phyloP scores from a whole-genome alignment of 306 rosid genomes.

The Medicago arabica region DNA sequence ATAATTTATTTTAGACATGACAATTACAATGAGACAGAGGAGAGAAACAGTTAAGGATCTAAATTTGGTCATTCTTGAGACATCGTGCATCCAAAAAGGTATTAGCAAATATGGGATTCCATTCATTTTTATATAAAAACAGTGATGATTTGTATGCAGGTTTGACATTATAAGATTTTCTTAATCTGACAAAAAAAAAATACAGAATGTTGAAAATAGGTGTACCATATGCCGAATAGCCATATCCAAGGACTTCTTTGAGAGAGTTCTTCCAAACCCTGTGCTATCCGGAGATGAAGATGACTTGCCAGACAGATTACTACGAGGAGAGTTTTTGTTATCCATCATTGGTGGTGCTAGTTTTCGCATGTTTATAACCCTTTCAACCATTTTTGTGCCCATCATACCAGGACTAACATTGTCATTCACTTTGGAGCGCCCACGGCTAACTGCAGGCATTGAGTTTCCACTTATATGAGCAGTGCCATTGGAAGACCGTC shows the following conservation, averaged over 20 bases:
- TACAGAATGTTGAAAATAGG: constrained; percentile 33
- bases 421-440: constrained; percentile 69
- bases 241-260: constrained; percentile 97
- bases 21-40: not conserved
- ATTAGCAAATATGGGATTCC: not conserved
- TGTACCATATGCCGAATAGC: constrained; percentile 96
- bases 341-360: constrained; percentile 87
- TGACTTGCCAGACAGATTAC: constrained; percentile 81
- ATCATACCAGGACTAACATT: constrained; percentile 81
- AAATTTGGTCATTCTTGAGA: constrained; percentile 1
- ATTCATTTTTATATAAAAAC: not conserved
- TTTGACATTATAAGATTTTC: constrained; percentile 22
- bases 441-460: constrained; percentile 85
- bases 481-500: constrained; percentile 69
- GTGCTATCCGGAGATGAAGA: constrained; percentile 86
- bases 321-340: constrained; percentile 78
- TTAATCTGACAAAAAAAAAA: constrained; percentile 21
- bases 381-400: constrained; percentile 95
- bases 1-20: not conserved
- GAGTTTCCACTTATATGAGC: constrained; percentile 80
- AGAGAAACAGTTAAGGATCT: not conserved
- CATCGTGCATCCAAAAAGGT: constrained; percentile 12
- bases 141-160: constrained; percentile 7
- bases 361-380: constrained; percentile 92
- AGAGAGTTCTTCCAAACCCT: constrained; percentile 92